A percentile compares a stretch with the other conserved stretches of the same genome.
Evolutionary conservation across 78 protist species (phyloP).

Genomic region (Dictyostelium firmibasis): DNA sequence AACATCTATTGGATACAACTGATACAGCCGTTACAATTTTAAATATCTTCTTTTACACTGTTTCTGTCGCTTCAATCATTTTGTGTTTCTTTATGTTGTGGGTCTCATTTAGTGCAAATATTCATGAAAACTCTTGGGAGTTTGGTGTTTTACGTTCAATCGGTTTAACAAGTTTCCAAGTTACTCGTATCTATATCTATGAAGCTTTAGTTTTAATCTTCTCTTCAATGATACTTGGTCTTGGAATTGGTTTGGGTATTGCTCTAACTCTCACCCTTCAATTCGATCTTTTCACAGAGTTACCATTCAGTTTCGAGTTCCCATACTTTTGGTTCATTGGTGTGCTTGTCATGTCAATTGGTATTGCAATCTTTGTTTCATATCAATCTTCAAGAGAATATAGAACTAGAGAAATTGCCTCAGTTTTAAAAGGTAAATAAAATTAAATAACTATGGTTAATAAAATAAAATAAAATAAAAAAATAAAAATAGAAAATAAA

Average conservation of each 20-base stretch:
- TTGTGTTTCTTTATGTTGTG: conserved; percentile 93
- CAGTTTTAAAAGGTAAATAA: conserved; percentile 82
- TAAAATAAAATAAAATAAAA: not conserved
- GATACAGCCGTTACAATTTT: conserved; percentile 53
- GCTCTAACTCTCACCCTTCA: conserved; percentile 91
- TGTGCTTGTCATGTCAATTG: conserved; percentile 72
- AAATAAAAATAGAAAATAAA: not conserved
- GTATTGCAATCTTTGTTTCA: conserved; percentile 87
- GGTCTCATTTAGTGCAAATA: conserved; percentile 92
- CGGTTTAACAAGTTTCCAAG: conserved; percentile 84
- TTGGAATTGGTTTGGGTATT: conserved; percentile 68
- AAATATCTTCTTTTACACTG: conserved; percentile 82
- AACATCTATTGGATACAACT: conserved; percentile 32
- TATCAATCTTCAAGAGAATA: conserved; percentile 79
- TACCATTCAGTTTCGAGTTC: conserved; percentile 92
- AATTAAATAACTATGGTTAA: not conserved
- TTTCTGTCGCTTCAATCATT: conserved; percentile 74
- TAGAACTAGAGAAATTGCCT: conserved; percentile 58
- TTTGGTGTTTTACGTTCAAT: conserved; percentile 93
- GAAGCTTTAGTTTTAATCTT: conserved; percentile 81
- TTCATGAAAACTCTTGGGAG: conserved; percentile 94
- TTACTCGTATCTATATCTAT: conserved; percentile 87
- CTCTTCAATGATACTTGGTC: conserved; percentile 59
- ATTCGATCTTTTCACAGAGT: conserved; percentile 89
- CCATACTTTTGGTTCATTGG: conserved; percentile 83